phyloP scores from a whole-genome alignment of 768 basidiomycete species.

The Sporobolomyces pararoseus region DNA sequence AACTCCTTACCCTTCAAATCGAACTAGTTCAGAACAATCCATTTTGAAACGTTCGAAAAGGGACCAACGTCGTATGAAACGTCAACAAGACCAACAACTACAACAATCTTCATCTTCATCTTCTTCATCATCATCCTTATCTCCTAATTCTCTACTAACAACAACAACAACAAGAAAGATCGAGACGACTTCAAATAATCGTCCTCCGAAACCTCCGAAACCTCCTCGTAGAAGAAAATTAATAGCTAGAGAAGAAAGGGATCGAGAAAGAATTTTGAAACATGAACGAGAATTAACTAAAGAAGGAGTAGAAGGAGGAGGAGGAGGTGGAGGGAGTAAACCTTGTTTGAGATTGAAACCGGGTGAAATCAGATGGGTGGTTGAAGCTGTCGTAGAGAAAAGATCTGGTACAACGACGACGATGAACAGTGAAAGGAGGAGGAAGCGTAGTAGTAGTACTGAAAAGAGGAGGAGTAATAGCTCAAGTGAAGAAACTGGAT shows the following conservation, averaged over 20 bases:
- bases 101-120: neutral
- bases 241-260: neutral
- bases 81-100: neutral
- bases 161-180: too few relatives aligned
- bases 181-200: neutral
- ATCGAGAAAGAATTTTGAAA: neutral
- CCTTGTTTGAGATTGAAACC: neutral
- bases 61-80: constrained; percentile 13
- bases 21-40: constrained; percentile 24
- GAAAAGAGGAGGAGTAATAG: too few relatives aligned
- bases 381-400: constrained; percentile 20
- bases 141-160: neutral
- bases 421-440: neutral
- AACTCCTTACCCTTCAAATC: constrained; percentile 15
- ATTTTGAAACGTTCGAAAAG: constrained; percentile 35
- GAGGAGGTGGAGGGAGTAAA: neutral
- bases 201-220: neutral
- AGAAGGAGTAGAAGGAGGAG: neutral
- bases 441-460: too few relatives aligned
- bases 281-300: neutral
- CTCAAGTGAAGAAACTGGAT: too few relatives aligned
- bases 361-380: constrained; percentile 21
- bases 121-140: neutral
- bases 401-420: neutral
- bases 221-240: neutral